These are phyloP conservation scores for Eleusine indica DNA, from an alignment of 176 grass and related monocot genomes.

Conservation along the genomic window DNA sequence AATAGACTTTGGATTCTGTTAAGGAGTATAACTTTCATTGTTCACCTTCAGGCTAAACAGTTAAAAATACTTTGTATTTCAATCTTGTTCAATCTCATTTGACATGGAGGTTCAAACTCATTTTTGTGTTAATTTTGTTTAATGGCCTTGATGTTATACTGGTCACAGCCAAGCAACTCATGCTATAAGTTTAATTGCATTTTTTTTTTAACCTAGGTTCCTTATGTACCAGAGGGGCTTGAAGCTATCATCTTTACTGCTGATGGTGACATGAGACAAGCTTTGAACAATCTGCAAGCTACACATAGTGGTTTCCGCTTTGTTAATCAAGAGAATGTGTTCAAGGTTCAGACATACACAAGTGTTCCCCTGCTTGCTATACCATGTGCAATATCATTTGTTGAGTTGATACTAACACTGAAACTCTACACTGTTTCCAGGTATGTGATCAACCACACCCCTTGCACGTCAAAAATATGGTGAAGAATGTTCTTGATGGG, in stretches of 20 bases:
- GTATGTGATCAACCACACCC: constrained; percentile 98
- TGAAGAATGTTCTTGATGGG: constrained; percentile 86
- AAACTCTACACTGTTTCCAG: constrained; percentile 34
- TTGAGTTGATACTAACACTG: constrained; percentile 16
- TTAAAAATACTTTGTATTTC: background rate
- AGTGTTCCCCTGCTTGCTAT: background rate
- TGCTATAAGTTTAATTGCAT: background rate
- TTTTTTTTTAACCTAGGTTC: constrained; percentile 57
- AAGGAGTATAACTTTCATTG: background rate
- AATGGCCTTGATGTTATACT: background rate
- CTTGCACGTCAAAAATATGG: constrained; percentile 89
- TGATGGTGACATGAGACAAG: constrained; percentile 98
- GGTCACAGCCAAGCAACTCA: background rate
- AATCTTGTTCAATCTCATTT: background rate
- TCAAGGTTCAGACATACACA: constrained; percentile 55
- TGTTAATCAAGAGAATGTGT: constrained; percentile 98
- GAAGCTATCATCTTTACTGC: constrained; percentile 99
- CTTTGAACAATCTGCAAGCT: constrained; percentile 98
- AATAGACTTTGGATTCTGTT: background rate
- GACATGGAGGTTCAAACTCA: background rate
- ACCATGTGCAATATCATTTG: background rate
- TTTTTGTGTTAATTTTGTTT: background rate
- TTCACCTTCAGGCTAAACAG: background rate
- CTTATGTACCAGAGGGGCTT: constrained; percentile 90
- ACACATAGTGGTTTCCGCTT: constrained; percentile 91